phyloP scores from a whole-genome alignment of 257 asterid genomes.

The Nicotiana knightiana region DNA sequence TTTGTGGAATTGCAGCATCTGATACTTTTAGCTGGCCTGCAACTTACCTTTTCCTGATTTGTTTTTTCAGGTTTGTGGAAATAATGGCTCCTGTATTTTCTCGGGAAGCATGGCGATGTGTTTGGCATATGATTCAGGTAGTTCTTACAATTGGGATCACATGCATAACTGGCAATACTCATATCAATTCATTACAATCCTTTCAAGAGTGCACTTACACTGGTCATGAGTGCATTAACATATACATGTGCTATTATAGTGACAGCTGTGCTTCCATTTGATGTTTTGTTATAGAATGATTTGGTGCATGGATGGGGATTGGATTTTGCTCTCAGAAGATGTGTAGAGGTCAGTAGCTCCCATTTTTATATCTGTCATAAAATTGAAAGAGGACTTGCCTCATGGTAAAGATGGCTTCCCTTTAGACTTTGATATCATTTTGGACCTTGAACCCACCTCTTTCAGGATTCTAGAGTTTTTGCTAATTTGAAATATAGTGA shows the following conservation, averaged over 20 bases:
- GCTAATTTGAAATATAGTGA: background rate
- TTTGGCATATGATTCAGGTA: slow-evolving; percentile 99
- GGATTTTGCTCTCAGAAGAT: slow-evolving; percentile 97
- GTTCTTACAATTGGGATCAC: slow-evolving; percentile 4
- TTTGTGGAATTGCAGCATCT: slow-evolving; percentile 53
- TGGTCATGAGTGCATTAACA: background rate
- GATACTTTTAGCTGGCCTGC: background rate
- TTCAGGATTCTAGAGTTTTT: background rate
- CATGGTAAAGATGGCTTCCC: background rate
- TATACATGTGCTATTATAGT: background rate
- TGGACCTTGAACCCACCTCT: background rate
- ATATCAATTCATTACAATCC: background rate
- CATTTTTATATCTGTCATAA: background rate
- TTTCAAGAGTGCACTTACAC: background rate
- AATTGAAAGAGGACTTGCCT: background rate
- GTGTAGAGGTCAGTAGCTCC: slow-evolving; percentile 67
- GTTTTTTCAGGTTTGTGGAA: slow-evolving; percentile 82
- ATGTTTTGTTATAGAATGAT: slow-evolving; percentile 63
- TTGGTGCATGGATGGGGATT: slow-evolving; percentile 99
- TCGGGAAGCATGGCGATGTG: slow-evolving; percentile 98
- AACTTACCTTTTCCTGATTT: background rate
- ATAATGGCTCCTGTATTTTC: slow-evolving; percentile 99
- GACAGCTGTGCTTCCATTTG: slow-evolving; percentile 8
- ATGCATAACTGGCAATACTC: background rate
- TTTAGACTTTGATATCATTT: background rate